Evolutionary conservation across 169 alveolate species (phyloP).

Genomic region (Eimeria sp.): DNA sequence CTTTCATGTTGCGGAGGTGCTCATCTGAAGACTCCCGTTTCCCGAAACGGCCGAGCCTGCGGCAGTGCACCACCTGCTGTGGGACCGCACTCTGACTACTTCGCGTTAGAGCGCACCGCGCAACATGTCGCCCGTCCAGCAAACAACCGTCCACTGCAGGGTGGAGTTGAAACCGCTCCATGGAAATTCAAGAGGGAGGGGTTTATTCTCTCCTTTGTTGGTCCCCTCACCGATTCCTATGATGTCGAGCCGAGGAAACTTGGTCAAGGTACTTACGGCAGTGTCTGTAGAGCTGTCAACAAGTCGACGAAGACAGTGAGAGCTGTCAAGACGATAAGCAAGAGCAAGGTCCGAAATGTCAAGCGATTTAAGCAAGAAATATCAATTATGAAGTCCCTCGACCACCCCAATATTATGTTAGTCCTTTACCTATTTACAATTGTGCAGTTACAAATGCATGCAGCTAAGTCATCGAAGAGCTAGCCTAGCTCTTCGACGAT

Average conservation of each 20-base stretch:
- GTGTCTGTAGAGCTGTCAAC: conserved; percentile 84
- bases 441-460: background rate
- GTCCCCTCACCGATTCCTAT: conserved; percentile 81
- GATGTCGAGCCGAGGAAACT: conserved; percentile 81
- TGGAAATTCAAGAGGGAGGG: conserved; percentile 80
- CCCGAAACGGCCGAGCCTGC: conserved; percentile 40
- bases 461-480: background rate
- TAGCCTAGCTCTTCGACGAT: background rate
- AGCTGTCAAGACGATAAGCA: conserved; percentile 91
- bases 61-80: conserved; percentile 42
- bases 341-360: conserved; percentile 88
- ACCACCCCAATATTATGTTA: conserved; percentile 85
- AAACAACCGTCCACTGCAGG: background rate
- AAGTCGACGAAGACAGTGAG: conserved; percentile 84
- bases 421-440: background rate
- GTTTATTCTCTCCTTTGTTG: conserved; percentile 77
- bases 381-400: conserved; percentile 87
- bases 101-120: background rate
- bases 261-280: conserved; percentile 86
- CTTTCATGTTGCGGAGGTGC: conserved; percentile 65
- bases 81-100: conserved; percentile 21
- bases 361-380: conserved; percentile 92
- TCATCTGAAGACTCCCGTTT: conserved; percentile 16
- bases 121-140: background rate
- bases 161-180: background rate